Evolutionary conservation across 768 basidiomycete genomes (phyloP).

Genomic region (Tephrocybe sp.): DNA sequence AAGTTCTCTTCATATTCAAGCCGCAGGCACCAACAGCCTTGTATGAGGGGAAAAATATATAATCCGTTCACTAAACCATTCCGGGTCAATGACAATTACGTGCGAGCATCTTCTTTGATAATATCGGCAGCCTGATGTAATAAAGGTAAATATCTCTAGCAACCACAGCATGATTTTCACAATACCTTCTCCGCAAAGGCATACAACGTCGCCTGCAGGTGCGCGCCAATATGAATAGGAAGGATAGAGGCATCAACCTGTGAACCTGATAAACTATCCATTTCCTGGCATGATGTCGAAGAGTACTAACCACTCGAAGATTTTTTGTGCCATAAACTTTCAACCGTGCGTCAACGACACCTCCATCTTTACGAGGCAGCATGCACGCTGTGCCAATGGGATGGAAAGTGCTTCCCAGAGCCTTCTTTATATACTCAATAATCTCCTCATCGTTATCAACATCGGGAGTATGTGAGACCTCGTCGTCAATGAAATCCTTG

Average conservation of each 20-base stretch:
- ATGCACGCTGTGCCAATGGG: conserved; percentile 1
- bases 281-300: not conserved
- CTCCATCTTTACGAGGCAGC: conserved; percentile 22
- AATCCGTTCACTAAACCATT: no score
- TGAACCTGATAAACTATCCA: no score
- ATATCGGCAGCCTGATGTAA: not conserved
- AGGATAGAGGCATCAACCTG: not conserved
- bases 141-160: not conserved
- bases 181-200: not conserved
- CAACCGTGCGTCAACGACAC: conserved; percentile 34
- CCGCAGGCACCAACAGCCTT: no score
- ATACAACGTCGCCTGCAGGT: not conserved
- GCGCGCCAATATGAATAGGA: not conserved
- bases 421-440: not conserved
- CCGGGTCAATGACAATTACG: no score
- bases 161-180: not conserved
- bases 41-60: no score
- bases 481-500: not conserved
- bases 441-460: not conserved
- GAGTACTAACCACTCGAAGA: conserved; percentile 30
- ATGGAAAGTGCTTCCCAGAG: not conserved
- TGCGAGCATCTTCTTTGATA: not conserved
- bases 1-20: no score
- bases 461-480: not conserved
- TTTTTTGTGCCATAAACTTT: conserved; percentile 35